phyloP scores from a whole-genome alignment of 2,329 filamentous ascomycete species.

The Ceratocystis eucalypticola region DNA sequence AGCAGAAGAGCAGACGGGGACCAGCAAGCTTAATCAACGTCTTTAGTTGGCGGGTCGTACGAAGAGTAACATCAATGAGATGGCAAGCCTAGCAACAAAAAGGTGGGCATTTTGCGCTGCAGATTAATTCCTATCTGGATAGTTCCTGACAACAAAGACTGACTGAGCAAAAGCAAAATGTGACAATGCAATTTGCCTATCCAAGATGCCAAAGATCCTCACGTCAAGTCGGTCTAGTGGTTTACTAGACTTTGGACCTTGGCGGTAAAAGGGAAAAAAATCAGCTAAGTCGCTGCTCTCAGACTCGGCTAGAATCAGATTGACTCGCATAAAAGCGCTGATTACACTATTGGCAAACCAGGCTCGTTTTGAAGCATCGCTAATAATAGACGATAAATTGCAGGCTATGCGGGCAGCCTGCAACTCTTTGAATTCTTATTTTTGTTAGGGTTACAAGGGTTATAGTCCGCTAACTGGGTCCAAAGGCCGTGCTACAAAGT shows the following conservation, averaged over 20 bases:
- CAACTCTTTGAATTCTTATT: not conserved
- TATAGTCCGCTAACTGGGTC: accelerated
- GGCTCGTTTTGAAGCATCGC: not conserved
- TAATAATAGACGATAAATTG: not conserved
- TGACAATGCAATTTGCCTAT: constrained; percentile 5
- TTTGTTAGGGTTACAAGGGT: not conserved
- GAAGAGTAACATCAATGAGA: not conserved
- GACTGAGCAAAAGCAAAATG: not conserved
- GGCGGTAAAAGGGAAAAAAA: not conserved
- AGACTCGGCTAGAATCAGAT: constrained; percentile 12
- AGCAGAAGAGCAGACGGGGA: not conserved
- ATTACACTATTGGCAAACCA: constrained; percentile 1
- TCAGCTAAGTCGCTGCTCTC: not conserved
- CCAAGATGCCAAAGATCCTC: not conserved
- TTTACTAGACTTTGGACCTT: not conserved
- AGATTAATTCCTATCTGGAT: not conserved
- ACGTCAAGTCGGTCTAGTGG: not conserved
- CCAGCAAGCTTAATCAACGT: not conserved
- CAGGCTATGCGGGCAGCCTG: not conserved
- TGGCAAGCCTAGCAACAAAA: not conserved
- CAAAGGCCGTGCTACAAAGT: not conserved
- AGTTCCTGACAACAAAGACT: not conserved
- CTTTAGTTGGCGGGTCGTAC: not conserved
- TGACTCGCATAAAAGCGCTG: not conserved
- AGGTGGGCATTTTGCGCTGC: not conserved